phyloP scores from a whole-genome alignment of 2,329 filamentous ascomycete species.

The Dothiorella sarmentorum region DNA sequence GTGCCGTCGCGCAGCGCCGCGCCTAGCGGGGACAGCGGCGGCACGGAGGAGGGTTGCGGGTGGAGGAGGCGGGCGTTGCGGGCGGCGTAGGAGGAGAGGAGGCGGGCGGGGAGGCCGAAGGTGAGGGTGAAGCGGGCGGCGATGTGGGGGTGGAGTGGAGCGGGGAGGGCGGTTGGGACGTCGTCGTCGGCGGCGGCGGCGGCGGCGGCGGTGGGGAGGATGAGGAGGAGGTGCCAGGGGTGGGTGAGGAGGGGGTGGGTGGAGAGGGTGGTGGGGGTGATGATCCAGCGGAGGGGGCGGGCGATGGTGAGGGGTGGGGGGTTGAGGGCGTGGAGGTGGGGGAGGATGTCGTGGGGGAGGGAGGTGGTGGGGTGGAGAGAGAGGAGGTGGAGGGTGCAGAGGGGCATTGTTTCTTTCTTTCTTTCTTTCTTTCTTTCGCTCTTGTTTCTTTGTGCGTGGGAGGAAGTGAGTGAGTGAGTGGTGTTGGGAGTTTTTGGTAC shows the following conservation, averaged over 20 bases:
- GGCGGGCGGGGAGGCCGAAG: slow-evolving; percentile 44
- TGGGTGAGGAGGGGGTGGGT: slow-evolving; percentile 38
- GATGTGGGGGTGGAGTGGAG: neutral
- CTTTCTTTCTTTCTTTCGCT: neutral
- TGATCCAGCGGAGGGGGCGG: slow-evolving; percentile 49
- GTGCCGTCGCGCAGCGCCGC: slow-evolving; percentile 28
- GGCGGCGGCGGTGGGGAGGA: slow-evolving; percentile 34
- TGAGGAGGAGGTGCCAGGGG: slow-evolving; percentile 48
- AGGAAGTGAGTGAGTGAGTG: neutral
- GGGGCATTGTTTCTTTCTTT: slow-evolving; percentile 39
- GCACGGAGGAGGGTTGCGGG: slow-evolving; percentile 34
- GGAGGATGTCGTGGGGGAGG: slow-evolving; percentile 39
- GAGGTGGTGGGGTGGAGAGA: slow-evolving; percentile 36
- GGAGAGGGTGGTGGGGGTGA: slow-evolving; percentile 45
- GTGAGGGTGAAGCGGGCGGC: slow-evolving; percentile 31
- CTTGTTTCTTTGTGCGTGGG: neutral
- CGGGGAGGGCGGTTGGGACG: slow-evolving; percentile 25
- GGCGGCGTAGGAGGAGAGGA: slow-evolving; percentile 37
- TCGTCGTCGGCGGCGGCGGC: no score
- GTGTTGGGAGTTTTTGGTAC: neutral
- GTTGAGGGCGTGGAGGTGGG: slow-evolving; percentile 33
- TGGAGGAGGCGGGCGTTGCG: slow-evolving; percentile 41
- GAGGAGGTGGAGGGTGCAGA: slow-evolving; percentile 48
- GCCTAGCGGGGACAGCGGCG: slow-evolving; percentile 33
- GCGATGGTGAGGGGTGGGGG: slow-evolving; percentile 43